These are phyloP conservation scores for Phytophthora niederhauseri DNA, from an alignment of 352 stramenopile species.

Conservation along the genomic window DNA sequence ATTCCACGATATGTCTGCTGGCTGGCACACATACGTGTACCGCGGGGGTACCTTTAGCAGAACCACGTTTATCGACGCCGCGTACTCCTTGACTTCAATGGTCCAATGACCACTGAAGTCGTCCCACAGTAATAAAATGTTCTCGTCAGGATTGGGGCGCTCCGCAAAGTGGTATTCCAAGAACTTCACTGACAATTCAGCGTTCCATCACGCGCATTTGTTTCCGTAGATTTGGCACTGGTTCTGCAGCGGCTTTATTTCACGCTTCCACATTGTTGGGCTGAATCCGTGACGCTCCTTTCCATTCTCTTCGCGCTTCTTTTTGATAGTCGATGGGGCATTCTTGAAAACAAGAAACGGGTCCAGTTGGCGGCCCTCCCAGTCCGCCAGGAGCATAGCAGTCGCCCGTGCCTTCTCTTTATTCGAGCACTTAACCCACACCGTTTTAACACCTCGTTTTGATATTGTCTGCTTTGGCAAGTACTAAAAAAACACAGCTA, in stretches of 20 bases:
- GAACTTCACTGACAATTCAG: neutral
- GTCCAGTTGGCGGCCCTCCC: neutral
- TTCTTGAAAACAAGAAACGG: conserved; percentile 6
- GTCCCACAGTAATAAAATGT: neutral
- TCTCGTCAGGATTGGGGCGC: neutral
- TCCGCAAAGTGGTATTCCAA: neutral
- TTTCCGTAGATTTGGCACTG: neutral
- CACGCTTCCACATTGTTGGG: neutral
- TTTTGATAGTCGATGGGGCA: neutral
- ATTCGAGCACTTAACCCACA: conserved; percentile 11
- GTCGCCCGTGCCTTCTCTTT: conserved; percentile 13
- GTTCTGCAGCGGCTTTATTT: neutral
- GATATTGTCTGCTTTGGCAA: neutral
- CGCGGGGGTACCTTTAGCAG: neutral
- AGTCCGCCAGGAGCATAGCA: conserved; percentile 8
- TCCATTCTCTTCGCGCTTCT: conserved; percentile 2
- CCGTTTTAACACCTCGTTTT: conserved; percentile 4
- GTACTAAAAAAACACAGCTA: neutral
- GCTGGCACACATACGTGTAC: neutral
- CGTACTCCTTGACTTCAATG: neutral
- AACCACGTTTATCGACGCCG: neutral
- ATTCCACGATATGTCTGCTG: neutral
- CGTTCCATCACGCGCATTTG: neutral
- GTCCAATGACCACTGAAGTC: neutral
- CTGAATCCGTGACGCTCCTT: neutral